Evolutionary conservation across 2,329 filamentous ascomycete genomes (phyloP).

Genomic region (Metarhizium humberi): DNA sequence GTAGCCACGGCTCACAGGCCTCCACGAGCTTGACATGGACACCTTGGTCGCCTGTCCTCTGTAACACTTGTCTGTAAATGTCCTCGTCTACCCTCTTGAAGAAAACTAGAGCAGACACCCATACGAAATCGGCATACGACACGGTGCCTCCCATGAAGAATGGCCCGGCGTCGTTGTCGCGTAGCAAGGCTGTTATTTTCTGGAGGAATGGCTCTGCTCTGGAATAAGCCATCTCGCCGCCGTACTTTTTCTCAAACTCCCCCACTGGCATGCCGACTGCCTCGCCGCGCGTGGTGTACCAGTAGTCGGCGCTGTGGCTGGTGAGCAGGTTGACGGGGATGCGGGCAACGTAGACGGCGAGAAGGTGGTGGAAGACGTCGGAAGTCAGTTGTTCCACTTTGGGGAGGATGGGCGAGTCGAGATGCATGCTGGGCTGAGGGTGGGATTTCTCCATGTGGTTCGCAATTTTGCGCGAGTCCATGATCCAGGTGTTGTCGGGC

Average conservation of each 20-base stretch:
- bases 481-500: too few species aligned
- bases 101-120: constrained; percentile 39
- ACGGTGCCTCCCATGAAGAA: constrained; percentile 39
- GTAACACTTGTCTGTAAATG: constrained; percentile 24
- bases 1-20: constrained; percentile 29
- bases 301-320: constrained; percentile 43
- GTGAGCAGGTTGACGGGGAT: constrained; percentile 44
- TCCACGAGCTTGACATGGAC: constrained; percentile 31
- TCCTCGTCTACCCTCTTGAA: constrained; percentile 20
- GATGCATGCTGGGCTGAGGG: too few species aligned
- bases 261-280: constrained; percentile 42
- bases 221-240: constrained; percentile 41
- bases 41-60: constrained; percentile 13
- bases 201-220: constrained; percentile 23
- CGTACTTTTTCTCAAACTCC: constrained; percentile 35
- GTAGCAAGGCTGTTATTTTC: constrained; percentile 22
- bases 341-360: constrained; percentile 33
- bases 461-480: too few species aligned
- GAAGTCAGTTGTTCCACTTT: constrained; percentile 33
- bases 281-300: constrained; percentile 39
- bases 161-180: constrained; percentile 45
- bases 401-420: constrained; percentile 30
- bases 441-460: too few species aligned
- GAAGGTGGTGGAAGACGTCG: constrained; percentile 20
- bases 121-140: constrained; percentile 50